phyloP scores from a whole-genome alignment of 306 rosid species.

The Vicia villosa region DNA sequence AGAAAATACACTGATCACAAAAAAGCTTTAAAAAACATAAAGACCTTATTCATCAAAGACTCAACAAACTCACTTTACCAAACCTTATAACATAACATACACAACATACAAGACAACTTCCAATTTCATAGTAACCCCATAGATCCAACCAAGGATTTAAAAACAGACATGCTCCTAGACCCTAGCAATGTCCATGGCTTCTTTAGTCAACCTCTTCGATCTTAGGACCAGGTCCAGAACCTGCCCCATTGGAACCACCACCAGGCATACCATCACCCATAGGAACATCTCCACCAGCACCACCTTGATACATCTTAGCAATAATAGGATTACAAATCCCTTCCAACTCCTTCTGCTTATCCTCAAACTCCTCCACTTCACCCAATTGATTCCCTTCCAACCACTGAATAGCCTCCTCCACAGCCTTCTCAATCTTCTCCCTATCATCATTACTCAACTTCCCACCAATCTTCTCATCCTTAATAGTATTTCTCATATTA shows the following conservation, averaged over 20 bases:
- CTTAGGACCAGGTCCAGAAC: conserved; percentile 75
- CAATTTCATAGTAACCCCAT: background rate
- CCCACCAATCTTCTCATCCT: conserved; percentile 68
- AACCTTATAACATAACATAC: background rate
- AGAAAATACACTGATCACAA: background rate
- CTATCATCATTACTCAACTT: conserved; percentile 59
- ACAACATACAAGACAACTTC: background rate
- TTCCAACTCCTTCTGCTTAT: conserved; percentile 77
- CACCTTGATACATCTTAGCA: conserved; percentile 72
- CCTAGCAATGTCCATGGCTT: background rate
- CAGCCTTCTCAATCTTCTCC: conserved; percentile 70
- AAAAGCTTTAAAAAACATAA: background rate
- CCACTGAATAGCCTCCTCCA: conserved; percentile 70
- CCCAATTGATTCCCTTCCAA: conserved; percentile 78
- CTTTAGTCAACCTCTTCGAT: conserved; percentile 78
- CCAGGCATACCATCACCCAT: conserved; percentile 43
- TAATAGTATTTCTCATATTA: conserved; percentile 77
- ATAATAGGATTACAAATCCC: conserved; percentile 75
- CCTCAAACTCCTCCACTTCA: conserved; percentile 81
- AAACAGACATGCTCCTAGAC: background rate
- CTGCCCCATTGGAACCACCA: conserved; percentile 35
- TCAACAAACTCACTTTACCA: background rate
- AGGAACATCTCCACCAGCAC: conserved; percentile 40
- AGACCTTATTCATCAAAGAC: background rate
- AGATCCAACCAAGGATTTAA: no score